These are phyloP conservation scores for Sonneratia alba DNA, from an alignment of 345 rosid species.

Conservation along the genomic window DNA sequence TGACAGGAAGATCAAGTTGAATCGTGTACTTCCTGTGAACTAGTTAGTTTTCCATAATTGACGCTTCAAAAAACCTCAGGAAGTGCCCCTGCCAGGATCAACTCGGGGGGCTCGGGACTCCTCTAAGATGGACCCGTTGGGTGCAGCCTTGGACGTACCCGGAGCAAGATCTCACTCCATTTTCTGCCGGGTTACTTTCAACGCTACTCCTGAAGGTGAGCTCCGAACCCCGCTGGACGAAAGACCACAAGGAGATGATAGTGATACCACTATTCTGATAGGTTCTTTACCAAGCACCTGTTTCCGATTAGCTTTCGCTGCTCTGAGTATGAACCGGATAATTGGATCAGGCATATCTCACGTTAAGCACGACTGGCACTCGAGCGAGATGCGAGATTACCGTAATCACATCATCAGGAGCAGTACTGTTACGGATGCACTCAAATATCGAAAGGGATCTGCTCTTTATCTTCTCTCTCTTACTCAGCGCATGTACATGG, in stretches of 20 bases:
- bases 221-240: slow-evolving; percentile 13
- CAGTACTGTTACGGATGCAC: not conserved
- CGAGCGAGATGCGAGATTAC: not conserved
- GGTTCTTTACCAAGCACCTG: slow-evolving; percentile 65
- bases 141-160: slow-evolving; percentile 22
- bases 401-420: not conserved
- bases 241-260: slow-evolving; percentile 22
- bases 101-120: slow-evolving; percentile 14
- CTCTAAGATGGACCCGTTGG: slow-evolving; percentile 11
- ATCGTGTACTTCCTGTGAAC: slow-evolving; percentile 50
- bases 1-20: slow-evolving; percentile 68
- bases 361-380: too few species aligned
- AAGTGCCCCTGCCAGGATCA: slow-evolving; percentile 55
- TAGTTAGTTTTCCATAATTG: slow-evolving; percentile 47
- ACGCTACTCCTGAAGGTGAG: slow-evolving; percentile 52
- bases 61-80: slow-evolving; percentile 54
- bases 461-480: not conserved
- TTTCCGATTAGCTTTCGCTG: slow-evolving; percentile 20
- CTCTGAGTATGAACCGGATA: slow-evolving; percentile 8
- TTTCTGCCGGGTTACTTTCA: slow-evolving; percentile 38
- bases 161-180: slow-evolving; percentile 39
- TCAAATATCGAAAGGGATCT: not conserved
- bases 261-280: slow-evolving; percentile 54
- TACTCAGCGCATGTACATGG: not conserved
- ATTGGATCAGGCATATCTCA: not conserved